Base-by-base conservation (phyloP, 371 early-diverging fungal species). In the Rhizomucor miehei region DNA sequence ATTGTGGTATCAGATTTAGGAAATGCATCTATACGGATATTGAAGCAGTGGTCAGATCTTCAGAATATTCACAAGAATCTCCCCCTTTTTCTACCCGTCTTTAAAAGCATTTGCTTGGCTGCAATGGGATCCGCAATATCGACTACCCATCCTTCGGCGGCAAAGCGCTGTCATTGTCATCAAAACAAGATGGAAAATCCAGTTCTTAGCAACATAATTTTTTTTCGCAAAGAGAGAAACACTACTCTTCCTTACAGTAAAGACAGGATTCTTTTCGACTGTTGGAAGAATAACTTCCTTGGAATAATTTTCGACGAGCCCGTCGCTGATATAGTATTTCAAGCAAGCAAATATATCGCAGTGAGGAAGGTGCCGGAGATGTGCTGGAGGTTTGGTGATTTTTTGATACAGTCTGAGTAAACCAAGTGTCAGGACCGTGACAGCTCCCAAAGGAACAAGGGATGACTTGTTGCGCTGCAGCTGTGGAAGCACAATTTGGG, bases 121-220 rank as follows among this genome's bases (percentile, higher is more conserved):
- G 57, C 57, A 10, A 59, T 48, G 13, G 69, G 69, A 35, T 62
- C 62, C 0, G 63, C 36, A 17, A 69, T 37, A 43, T 54, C 55
- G 4, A 54, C 55, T 24, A 54, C 17, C 55, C 55, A 54, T 9
- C 55, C 55, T 40, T 54, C 48, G 8, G 55, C 19, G 1, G 25
- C 19, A 9, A 54, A 39, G 39, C 55, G 46, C 55, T 54, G 34
- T 25, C 8, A 21, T n/a, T n/a, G n/a, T n/a, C n/a, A n/a, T n/a
- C n/a, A n/a, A n/a, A n/a, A n/a, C n/a, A n/a, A n/a, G n/a, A n/a
- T n/a, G n/a, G n/a, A n/a, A n/a, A n/a, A n/a, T n/a, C n/a, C n/a
- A n/a, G n/a, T n/a, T n/a, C n/a, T n/a, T n/a, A n/a, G n/a, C n/a
- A n/a, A n/a, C n/a, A n/a, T 8, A 29, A 29, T 29, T 29, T 29